phyloP scores from a whole-genome alignment of 345 rosid species.

The Physaria fendleri region DNA sequence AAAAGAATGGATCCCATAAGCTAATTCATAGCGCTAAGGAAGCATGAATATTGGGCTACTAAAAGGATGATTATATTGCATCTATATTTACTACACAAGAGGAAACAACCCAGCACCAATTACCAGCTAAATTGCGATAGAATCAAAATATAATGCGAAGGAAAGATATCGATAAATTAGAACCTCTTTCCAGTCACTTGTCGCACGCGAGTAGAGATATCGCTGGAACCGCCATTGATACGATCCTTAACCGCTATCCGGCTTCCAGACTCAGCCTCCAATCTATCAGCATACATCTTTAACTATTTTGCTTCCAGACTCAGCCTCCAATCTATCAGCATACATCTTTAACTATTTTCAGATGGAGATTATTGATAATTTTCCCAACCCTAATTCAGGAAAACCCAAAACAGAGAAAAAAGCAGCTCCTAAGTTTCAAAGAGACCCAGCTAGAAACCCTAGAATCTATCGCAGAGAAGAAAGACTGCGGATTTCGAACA shows the following conservation, averaged over 20 bases:
- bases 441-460: constrained; percentile 5
- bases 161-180: too few relatives aligned
- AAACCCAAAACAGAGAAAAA: background rate
- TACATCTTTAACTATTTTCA: constrained; percentile 47
- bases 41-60: background rate
- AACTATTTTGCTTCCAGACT: constrained; percentile 45
- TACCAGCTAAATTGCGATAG: constrained; percentile 4
- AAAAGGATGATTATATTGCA: background rate
- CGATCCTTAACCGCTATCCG: constrained; percentile 65
- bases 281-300: constrained; percentile 90
- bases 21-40: background rate
- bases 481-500: too few relatives aligned
- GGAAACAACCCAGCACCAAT: background rate
- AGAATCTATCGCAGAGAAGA: background rate
- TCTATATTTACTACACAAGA: background rate
- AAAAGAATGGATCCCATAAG: background rate
- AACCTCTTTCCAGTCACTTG: constrained; percentile 84
- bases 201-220: constrained; percentile 46
- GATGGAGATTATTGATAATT: background rate
- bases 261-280: constrained; percentile 65
- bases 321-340: constrained; percentile 88
- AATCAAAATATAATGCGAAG: too few relatives aligned
- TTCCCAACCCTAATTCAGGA: constrained; percentile 28
- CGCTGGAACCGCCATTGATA: constrained; percentile 52
- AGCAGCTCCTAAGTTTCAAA: too few relatives aligned